These are phyloP conservation scores for Scytalidium lignicola DNA, from an alignment of 2,329 filamentous ascomycete species.

Conservation along the genomic window DNA sequence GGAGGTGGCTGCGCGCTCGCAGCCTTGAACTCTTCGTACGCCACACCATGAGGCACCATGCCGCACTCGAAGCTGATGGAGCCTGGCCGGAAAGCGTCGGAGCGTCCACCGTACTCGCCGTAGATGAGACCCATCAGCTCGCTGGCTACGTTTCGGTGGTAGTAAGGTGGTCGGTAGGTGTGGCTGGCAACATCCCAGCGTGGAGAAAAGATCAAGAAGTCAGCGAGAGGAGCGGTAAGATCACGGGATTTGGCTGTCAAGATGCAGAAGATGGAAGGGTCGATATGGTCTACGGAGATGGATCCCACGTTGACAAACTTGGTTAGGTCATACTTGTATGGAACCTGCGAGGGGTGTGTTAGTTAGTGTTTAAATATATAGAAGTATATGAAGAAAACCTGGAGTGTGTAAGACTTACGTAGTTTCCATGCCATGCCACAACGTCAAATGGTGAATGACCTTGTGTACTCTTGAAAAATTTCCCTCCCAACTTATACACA, in stretches of 20 bases:
- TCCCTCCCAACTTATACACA: slow-evolving; percentile 59
- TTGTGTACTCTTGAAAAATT: slow-evolving; percentile 59
- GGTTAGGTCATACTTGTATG: slow-evolving; percentile 72
- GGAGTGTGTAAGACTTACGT: slow-evolving; percentile 44
- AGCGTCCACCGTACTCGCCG: slow-evolving; percentile 36
- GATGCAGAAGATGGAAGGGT: slow-evolving; percentile 61
- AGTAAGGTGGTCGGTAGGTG: slow-evolving; percentile 53
- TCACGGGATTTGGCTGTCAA: slow-evolving; percentile 51
- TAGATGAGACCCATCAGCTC: slow-evolving; percentile 39
- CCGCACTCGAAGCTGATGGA: slow-evolving; percentile 36
- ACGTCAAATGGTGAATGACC: slow-evolving; percentile 70
- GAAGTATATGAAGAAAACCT: slow-evolving; percentile 15
- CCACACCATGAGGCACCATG: slow-evolving; percentile 44
- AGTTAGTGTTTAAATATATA: slow-evolving; percentile 56
- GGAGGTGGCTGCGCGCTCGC: slow-evolving; percentile 40
- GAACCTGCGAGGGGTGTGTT: slow-evolving; percentile 55
- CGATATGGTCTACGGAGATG: slow-evolving; percentile 57
- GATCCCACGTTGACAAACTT: slow-evolving; percentile 53
- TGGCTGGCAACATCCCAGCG: slow-evolving; percentile 57
- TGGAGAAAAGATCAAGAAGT: slow-evolving; percentile 62
- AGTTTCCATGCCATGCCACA: slow-evolving; percentile 74
- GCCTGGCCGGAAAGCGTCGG: slow-evolving; percentile 40
- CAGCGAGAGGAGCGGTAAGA: slow-evolving; percentile 49
- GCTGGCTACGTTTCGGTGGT: slow-evolving; percentile 45
- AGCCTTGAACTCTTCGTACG: slow-evolving; percentile 41